Evolutionary conservation across 441 rosid species (phyloP), one percentile per base, ranked within the genome.

Genomic region (Mallotus repandus): DNA sequence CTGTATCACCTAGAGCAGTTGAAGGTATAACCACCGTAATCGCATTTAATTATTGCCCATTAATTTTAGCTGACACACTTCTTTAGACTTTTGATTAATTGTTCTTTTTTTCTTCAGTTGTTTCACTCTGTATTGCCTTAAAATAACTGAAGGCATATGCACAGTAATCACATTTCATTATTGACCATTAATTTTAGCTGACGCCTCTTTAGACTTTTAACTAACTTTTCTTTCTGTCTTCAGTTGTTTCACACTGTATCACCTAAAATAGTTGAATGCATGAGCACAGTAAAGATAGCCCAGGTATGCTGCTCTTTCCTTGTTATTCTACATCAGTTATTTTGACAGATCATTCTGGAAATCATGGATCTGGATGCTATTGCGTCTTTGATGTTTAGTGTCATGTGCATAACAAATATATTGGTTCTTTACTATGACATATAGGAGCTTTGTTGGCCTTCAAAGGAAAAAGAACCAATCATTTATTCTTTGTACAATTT

Each of bases 231-330:
- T 74, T 14, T 15, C 66, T 79, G 72, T 57, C 69, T 81, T 38
- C 92, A 95, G 99, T 68, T 95, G 70, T 88, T 89, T 78, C 81
- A 64, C 69, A 76, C 86, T 13, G 67, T 86, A 32, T 81, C 91
- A 5, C 90, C 95, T 12, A 91, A 84, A 78, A 78, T 89, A 75
- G 77, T 82, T 18, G 96, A 93, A 70, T 89, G 96, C 83, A 84
- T 95, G 70, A 82, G 77, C 82, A 87, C 88, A 10, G 86, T 95
- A 63, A 93, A 91, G 84, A 95, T 95, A 81, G 96, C 91, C 2
- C 99, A 95, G 98, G 98, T 94, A 82, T 71, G 82, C 63, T 74
- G 19, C 66, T 71, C 49, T 63, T 63, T 38, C 66, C 49, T 38
- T 3, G 56, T 74, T 57, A 60, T 1, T 32, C 32, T 25, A 18